A percentile compares a stretch with the other conserved stretches of the same genome.
Conservation (phyloP, 108 stramenopile genomes). For the Parmales sp. region DNA sequence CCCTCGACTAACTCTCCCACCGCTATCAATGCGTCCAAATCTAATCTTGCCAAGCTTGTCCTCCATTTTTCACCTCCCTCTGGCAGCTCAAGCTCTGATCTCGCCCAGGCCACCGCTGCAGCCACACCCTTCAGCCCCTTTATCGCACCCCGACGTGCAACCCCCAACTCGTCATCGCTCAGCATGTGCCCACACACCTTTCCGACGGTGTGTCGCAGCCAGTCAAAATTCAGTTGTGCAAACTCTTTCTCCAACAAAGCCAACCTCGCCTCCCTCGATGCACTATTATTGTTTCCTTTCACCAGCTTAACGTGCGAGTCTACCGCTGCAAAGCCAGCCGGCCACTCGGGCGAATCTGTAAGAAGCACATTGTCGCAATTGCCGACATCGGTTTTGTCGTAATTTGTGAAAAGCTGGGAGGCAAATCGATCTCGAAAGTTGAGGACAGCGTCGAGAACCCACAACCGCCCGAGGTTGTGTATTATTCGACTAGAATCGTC, state of each 20-base stretch:
- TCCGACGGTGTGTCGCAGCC: background rate
- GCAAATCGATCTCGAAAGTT: background rate
- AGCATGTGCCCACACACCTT: background rate
- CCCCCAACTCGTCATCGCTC: background rate
- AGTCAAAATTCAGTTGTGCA: background rate
- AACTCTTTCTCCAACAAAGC: background rate
- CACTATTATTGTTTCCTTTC: background rate
- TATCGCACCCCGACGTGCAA: background rate
- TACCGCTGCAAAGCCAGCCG: background rate
- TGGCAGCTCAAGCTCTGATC: background rate
- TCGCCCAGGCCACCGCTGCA: background rate
- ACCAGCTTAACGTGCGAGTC: background rate
- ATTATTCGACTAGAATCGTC: background rate
- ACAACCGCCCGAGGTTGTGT: background rate
- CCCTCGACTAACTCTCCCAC: background rate
- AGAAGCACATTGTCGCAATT: conserved; percentile 4
- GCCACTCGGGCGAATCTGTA: background rate
- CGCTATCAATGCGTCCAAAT: background rate
- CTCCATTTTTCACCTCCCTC: background rate
- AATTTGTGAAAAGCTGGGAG: background rate
- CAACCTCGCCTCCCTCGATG: background rate
- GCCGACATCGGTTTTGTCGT: background rate
- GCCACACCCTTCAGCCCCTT: background rate
- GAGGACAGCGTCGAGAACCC: background rate
- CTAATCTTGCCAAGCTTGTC: background rate